phyloP scores from a whole-genome alignment of 306 rosid species.

The Cucumis melo region DNA sequence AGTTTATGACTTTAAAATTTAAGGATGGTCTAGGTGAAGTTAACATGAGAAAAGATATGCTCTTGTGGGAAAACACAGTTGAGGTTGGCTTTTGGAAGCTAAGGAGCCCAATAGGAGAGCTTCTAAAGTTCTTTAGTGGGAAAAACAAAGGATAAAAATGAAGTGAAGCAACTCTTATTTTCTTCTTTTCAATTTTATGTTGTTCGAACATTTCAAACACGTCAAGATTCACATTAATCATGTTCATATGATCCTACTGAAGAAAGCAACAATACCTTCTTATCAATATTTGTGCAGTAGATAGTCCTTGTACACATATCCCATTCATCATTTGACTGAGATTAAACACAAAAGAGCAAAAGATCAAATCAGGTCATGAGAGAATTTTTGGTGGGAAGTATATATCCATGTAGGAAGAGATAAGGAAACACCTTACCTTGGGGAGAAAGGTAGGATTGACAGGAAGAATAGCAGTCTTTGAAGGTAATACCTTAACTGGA shows the following conservation, averaged over 20 bases:
- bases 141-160: neutral
- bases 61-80: neutral
- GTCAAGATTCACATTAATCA: neutral
- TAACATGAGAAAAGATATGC: neutral
- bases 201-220: neutral
- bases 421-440: conserved; percentile 36
- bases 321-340: conserved; percentile 92
- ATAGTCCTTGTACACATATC: conserved; percentile 96
- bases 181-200: neutral
- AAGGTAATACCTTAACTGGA: conserved; percentile 92
- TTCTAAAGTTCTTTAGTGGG: neutral
- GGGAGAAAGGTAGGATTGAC: conserved; percentile 97
- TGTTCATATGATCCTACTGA: neutral
- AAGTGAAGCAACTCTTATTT: neutral
- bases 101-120: neutral
- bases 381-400: neutral
- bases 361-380: conserved; percentile 1
- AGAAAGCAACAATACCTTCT: conserved; percentile 38
- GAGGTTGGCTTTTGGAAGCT: neutral
- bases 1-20: neutral
- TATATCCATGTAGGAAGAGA: neutral
- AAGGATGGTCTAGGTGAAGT: neutral
- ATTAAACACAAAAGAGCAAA: neutral
- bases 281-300: conserved; percentile 94
- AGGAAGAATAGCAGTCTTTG: conserved; percentile 97